Evolutionary conservation across 73 alveolate genomes (phyloP), one percentile per base, ranked within the genome.

Genomic region (Stentor roeselii): DNA sequence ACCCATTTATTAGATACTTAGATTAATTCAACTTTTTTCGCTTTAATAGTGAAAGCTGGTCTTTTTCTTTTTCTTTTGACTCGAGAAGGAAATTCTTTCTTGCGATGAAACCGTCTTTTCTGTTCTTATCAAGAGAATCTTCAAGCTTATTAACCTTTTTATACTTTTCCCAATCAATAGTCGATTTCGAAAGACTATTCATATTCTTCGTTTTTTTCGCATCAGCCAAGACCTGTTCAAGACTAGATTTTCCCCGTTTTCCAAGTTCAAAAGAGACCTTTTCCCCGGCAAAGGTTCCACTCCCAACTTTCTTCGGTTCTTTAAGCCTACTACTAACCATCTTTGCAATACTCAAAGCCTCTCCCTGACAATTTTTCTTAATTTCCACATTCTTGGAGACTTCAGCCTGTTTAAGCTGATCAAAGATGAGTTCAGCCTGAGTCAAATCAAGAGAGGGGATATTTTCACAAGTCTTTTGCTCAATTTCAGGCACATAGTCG

Each of bases 301-400:
- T 95, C 39, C 96, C 92, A 75, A 83, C 91, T 37, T 90, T 86
- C 38, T 87, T 86, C 37, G 94, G 91, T 86, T 96, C 96, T 84
- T 96, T 96, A 0, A 98, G 99, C 59, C 94, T 97, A 89, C 95
- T 95, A 82, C 93, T 97, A 50, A 97, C 93, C 99, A 96, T 96
- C 42, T 94, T 89, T 3, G 99, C 92, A 21, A 99, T 96, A 77
- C 98, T 86, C 60, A 90, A 39, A 85, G 86, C 94, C 30, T 82
- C 80, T 67, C 34, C 80, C 37, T 21, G 27, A 2, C 74, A 21
- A 31, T 58, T 58, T 58, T 58, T 31, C 27, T 58, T 58, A 31
- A 31, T n/a, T 58, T 58, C n/a, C n/a, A n/a, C n/a, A n/a, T n/a
- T n/a, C n/a, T n/a, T n/a, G n/a, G n/a, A n/a, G n/a, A n/a, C n/a